Conservation (phyloP, 164 flowering plant species). For the Vitis cinerea region DNA sequence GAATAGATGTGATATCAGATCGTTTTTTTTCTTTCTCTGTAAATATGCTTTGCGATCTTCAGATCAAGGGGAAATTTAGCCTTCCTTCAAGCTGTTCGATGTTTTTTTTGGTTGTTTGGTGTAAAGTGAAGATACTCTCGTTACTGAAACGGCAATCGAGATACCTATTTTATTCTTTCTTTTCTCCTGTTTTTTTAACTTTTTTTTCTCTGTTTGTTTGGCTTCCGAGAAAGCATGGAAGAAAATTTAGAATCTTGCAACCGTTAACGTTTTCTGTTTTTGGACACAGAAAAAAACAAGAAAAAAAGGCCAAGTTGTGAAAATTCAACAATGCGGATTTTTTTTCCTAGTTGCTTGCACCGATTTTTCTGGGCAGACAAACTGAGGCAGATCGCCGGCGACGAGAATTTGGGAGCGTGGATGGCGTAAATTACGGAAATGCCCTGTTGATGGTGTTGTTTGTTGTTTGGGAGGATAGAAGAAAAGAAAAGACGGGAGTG, state of each 20-base stretch:
- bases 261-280: neutral
- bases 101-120: neutral
- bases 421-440: conserved; percentile 4
- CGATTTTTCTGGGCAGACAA: neutral
- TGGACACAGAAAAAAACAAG: neutral
- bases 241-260: neutral
- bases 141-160: conserved; percentile 1
- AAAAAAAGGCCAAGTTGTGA: too few relatives aligned
- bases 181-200: too few relatives aligned
- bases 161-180: neutral
- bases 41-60: conserved; percentile 5
- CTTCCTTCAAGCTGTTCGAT: neutral
- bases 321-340: too few relatives aligned
- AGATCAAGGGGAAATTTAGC: neutral
- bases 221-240: neutral
- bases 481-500: neutral
- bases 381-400: neutral
- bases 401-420: neutral
- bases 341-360: neutral
- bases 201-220: conserved; percentile 1
- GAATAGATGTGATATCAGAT: neutral
- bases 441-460: neutral
- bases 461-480: neutral
- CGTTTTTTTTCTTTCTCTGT: conserved; percentile 8
- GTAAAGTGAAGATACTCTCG: neutral